phyloP scores from a whole-genome alignment of 2,329 filamentous ascomycete genomes.

The Sporothrix pseudoabietina region DNA sequence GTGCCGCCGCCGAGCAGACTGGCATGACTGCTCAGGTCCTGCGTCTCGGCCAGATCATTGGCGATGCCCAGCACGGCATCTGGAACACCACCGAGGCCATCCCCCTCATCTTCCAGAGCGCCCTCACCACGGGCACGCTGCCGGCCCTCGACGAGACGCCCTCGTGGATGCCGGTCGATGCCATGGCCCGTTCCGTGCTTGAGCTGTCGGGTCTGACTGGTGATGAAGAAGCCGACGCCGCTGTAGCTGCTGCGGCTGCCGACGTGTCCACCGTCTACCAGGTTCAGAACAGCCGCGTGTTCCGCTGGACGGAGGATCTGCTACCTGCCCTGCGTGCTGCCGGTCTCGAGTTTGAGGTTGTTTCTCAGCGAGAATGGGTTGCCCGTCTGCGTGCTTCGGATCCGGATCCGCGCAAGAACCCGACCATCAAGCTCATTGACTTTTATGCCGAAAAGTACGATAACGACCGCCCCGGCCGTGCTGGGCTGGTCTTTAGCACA shows the following conservation, averaged over 20 bases:
- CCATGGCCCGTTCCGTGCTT: slow-evolving; percentile 46
- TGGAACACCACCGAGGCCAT: slow-evolving; percentile 58
- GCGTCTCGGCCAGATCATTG: slow-evolving; percentile 55
- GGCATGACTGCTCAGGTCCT: slow-evolving; percentile 41
- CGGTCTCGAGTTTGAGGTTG: slow-evolving; percentile 50
- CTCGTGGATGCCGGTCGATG: slow-evolving; percentile 52
- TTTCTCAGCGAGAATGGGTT: slow-evolving; percentile 50
- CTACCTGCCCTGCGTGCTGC: slow-evolving; percentile 51
- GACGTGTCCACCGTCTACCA: slow-evolving; percentile 44
- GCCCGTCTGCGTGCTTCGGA: slow-evolving; percentile 44
- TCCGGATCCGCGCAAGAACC: slow-evolving; percentile 49
- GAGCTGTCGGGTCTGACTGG: slow-evolving; percentile 36
- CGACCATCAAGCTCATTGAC: slow-evolving; percentile 55
- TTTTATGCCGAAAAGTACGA: slow-evolving; percentile 54
- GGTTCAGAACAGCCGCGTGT: slow-evolving; percentile 51
- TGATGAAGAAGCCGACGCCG: slow-evolving; percentile 29
- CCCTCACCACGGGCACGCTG: slow-evolving; percentile 48
- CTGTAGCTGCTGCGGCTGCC: slow-evolving; percentile 32
- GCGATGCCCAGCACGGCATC: slow-evolving; percentile 49
- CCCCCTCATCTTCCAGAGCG: slow-evolving; percentile 54
- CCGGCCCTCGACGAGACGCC: slow-evolving; percentile 50
- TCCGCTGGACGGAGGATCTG: slow-evolving; percentile 46
- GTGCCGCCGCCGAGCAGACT: slow-evolving; percentile 21
- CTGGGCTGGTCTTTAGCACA: slow-evolving; percentile 46
- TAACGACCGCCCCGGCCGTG: slow-evolving; percentile 45